Conservation (phyloP, 148 eudicot genomes). For the Gaultheria prostrata region DNA sequence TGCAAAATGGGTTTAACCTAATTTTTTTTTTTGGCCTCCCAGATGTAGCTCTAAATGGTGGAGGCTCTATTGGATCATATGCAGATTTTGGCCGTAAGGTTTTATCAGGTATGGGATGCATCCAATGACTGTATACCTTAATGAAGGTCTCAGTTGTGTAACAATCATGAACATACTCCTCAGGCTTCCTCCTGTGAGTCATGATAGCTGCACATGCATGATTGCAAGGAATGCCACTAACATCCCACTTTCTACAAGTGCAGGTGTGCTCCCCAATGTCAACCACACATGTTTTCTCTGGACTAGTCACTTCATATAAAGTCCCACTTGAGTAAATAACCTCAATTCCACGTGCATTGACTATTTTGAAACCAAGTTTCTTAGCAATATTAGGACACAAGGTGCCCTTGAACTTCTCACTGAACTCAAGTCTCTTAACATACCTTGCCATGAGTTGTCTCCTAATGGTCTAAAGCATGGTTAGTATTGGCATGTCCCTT, state of each 20-base stretch:
- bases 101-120: neutral
- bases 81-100: too few species aligned
- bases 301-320: neutral
- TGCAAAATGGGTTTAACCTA: too few species aligned
- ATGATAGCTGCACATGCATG: neutral
- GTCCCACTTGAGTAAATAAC: neutral
- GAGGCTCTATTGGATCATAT: too few species aligned
- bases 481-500: neutral
- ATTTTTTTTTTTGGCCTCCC: too few species aligned
- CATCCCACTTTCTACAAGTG: neutral
- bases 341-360: too few species aligned
- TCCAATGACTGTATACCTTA: neutral
- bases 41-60: too few species aligned
- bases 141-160: neutral
- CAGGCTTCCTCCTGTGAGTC: neutral
- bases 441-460: neutral
- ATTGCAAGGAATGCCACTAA: too few species aligned
- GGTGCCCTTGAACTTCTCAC: too few species aligned
- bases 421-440: neutral
- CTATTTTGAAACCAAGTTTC: neutral
- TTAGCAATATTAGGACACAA: neutral
- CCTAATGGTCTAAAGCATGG: neutral
- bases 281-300: neutral
- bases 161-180: neutral
- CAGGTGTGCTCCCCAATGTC: neutral